Percentiles rank a stretch among this genome's conserved stretches.
These are phyloP conservation scores for Sporisorium sorghi DNA, from an alignment of 1,284 basidiomycete species.

Conservation along the genomic window DNA sequence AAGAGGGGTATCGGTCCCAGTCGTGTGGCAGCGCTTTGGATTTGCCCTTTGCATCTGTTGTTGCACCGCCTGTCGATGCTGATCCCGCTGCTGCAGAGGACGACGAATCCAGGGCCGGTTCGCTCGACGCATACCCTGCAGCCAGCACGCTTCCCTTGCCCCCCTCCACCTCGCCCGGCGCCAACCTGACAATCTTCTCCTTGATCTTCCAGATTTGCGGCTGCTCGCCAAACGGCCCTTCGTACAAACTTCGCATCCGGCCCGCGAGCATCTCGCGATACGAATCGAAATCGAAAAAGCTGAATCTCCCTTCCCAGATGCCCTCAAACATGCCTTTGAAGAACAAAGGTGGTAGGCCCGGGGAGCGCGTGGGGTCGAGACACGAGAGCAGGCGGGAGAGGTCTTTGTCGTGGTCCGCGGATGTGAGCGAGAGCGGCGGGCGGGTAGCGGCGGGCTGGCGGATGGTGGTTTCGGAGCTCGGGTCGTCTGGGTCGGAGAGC, in stretches of 20 bases:
- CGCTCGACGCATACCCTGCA: conserved; percentile 37
- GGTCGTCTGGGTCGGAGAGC: conserved; percentile 34
- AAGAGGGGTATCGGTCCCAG: conserved; percentile 44
- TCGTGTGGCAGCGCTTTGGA: conserved; percentile 37
- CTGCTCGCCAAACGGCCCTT: conserved; percentile 73
- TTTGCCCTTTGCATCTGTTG: conserved; percentile 37
- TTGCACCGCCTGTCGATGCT: too few species aligned
- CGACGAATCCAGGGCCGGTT: conserved; percentile 5
- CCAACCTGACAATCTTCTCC: conserved; percentile 71
- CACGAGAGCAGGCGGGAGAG: conserved; percentile 51
- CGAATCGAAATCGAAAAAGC: conserved; percentile 74
- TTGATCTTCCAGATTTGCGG: conserved; percentile 74
- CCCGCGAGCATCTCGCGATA: conserved; percentile 73
- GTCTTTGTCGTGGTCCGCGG: conserved; percentile 59
- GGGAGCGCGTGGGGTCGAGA: conserved; percentile 68
- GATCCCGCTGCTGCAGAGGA: not conserved
- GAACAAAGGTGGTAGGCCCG: conserved; percentile 70
- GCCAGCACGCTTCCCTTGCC: conserved; percentile 40
- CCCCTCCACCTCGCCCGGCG: conserved; percentile 27
- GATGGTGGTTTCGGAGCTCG: conserved; percentile 15
- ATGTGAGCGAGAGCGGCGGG: conserved; percentile 43
- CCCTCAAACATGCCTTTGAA: conserved; percentile 71
- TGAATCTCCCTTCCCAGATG: conserved; percentile 74
- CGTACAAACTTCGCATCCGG: conserved; percentile 71
- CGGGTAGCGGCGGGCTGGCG: conserved; percentile 37